These are phyloP conservation scores for Claviceps africana DNA, from an alignment of 2,329 filamentous ascomycete species.

Conservation along the genomic window DNA sequence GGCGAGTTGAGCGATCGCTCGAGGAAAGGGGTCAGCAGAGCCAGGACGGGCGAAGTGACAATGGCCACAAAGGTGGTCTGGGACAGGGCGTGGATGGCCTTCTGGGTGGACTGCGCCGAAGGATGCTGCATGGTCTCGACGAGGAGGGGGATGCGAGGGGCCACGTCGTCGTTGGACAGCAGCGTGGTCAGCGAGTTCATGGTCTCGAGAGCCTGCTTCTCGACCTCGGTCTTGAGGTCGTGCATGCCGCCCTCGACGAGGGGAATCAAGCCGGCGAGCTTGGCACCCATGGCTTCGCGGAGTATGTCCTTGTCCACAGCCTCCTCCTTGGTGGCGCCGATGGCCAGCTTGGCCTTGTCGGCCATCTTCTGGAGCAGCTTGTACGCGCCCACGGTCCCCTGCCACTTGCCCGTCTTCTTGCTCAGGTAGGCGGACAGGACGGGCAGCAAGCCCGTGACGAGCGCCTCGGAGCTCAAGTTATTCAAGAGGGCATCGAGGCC, in stretches of 20 bases:
- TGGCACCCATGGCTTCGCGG: constrained; percentile 78
- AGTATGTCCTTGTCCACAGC: constrained; percentile 80
- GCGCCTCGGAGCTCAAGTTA: constrained; percentile 65
- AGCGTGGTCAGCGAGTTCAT: constrained; percentile 86
- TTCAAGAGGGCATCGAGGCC: constrained; percentile 81
- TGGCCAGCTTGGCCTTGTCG: constrained; percentile 77
- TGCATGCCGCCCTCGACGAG: constrained; percentile 90
- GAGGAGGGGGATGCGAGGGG: constrained; percentile 77
- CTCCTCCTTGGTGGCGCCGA: constrained; percentile 66
- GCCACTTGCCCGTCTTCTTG: constrained; percentile 89
- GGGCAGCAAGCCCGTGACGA: constrained; percentile 72
- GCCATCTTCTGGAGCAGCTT: constrained; percentile 85
- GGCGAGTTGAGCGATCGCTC: constrained; percentile 90
- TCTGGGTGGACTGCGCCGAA: constrained; percentile 74
- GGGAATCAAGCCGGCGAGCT: constrained; percentile 76
- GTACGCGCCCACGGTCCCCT: constrained; percentile 79
- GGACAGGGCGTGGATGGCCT: constrained; percentile 90
- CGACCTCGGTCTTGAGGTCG: constrained; percentile 78
- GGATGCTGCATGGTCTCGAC: constrained; percentile 94
- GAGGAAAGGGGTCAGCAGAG: constrained; percentile 83
- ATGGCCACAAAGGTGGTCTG: constrained; percentile 97
- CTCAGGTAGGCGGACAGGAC: constrained; percentile 59
- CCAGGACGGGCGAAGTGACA: constrained; percentile 89
- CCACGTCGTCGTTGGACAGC: constrained; percentile 92
- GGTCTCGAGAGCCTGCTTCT: constrained; percentile 80